Evolutionary conservation across 306 rosid species (phyloP).

Genomic region (Ormosia emarginata): DNA sequence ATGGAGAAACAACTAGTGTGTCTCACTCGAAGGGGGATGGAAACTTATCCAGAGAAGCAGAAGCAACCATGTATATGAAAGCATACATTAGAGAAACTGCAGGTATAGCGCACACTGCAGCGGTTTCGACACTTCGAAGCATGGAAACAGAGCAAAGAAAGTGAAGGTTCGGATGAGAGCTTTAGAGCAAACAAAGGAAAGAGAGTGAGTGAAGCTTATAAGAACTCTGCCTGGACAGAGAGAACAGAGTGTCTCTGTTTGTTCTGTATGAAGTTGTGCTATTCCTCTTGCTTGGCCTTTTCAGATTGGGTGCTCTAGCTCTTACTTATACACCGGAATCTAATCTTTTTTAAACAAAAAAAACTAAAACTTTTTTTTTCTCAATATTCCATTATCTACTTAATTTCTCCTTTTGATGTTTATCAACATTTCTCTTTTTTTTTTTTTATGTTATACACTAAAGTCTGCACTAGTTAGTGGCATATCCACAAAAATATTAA

Average conservation of each 20-base stretch:
- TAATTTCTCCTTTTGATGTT: neutral
- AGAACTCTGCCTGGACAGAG: neutral
- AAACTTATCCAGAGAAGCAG: neutral
- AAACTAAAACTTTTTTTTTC: neutral
- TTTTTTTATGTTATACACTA: too few species aligned
- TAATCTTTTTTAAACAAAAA: neutral
- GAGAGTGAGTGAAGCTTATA: neutral
- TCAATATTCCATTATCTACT: conserved; percentile 12
- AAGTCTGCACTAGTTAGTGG: too few species aligned
- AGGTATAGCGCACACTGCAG: conserved; percentile 9
- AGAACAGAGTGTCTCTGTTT: conserved; percentile 26
- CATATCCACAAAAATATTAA: neutral
- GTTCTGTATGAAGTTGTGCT: neutral
- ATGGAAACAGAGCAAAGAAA: conserved; percentile 31
- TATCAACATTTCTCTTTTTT: neutral
- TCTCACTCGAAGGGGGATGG: conserved; percentile 41
- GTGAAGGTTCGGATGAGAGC: conserved; percentile 4
- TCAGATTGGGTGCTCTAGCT: neutral
- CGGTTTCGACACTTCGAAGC: conserved; percentile 33
- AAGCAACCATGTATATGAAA: conserved; percentile 23
- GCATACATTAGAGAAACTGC: conserved; percentile 32
- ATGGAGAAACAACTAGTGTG: neutral
- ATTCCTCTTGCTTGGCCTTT: neutral
- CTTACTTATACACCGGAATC: conserved; percentile 4
- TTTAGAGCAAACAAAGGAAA: neutral